phyloP scores from a whole-genome alignment of 495 filamentous ascomycete species.

The Pyronema omphalodes region DNA sequence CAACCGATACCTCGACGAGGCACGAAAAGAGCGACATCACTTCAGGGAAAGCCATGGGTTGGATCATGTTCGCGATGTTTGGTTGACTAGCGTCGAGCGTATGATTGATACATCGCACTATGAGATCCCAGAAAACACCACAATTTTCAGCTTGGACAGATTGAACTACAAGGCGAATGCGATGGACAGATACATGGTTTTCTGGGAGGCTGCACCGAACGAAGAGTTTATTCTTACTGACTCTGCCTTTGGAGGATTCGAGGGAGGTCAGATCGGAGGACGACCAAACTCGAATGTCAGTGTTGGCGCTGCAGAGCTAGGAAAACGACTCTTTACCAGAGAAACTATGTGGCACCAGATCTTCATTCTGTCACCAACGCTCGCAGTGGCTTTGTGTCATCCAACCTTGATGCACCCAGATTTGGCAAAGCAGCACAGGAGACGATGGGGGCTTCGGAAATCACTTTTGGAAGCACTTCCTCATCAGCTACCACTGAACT shows the following conservation, averaged over 20 bases:
- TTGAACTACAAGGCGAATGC: conserved; percentile 25
- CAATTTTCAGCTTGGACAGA: conserved; percentile 24
- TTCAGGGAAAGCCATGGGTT: conserved; percentile 20
- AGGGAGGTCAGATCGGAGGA: conserved; percentile 24
- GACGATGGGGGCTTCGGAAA: conserved; percentile 22
- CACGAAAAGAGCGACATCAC: conserved; percentile 16
- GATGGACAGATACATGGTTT: conserved; percentile 23
- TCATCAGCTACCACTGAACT: conserved; percentile 19
- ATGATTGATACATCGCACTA: conserved; percentile 15
- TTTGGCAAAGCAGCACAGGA: conserved; percentile 18
- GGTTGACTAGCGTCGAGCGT: conserved; percentile 21
- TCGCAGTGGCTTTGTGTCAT: conserved; percentile 23
- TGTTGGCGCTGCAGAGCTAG: conserved; percentile 18
- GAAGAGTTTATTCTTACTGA: conserved; percentile 25
- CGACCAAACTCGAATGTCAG: conserved; percentile 19
- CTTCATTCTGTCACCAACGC: conserved; percentile 24
- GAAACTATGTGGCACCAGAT: conserved; percentile 26
- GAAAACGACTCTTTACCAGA: conserved; percentile 20
- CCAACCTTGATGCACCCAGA: conserved; percentile 23
- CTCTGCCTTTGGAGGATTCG: conserved; percentile 25
- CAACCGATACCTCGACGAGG: conserved; percentile 18
- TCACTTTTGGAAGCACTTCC: conserved; percentile 23
- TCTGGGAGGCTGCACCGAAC: conserved; percentile 24
- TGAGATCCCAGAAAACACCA: conserved; percentile 12
- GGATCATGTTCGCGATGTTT: conserved; percentile 24